A percentile compares a stretch with the other conserved stretches of the same genome.
Evolutionary conservation across 2,329 filamentous ascomycete genomes (phyloP).

Genomic region (Fusarium fujikuroi): DNA sequence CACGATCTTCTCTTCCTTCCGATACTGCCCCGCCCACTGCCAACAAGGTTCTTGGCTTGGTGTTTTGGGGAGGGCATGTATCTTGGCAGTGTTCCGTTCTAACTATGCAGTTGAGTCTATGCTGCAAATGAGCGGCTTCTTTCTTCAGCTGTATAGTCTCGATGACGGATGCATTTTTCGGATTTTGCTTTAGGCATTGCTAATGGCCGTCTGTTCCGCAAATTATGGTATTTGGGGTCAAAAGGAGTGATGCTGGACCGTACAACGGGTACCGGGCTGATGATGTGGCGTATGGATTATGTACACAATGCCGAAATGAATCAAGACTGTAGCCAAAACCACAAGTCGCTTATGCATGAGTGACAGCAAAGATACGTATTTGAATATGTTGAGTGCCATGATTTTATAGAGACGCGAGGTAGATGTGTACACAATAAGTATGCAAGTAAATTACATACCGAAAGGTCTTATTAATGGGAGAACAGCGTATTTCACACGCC

Average conservation of each 20-base stretch:
- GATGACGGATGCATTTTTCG: conserved; percentile 33
- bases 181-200: conserved; percentile 33
- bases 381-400: not conserved
- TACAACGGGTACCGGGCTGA: conserved; percentile 34
- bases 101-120: conserved; percentile 12
- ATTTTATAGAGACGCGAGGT: not conserved
- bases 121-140: conserved; percentile 3
- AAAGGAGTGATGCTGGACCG: conserved; percentile 37
- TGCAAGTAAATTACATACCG: conserved; percentile 33
- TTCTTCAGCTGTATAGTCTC: conserved; percentile 3
- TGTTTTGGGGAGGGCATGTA: conserved; percentile 16
- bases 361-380: not conserved
- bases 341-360: not conserved
- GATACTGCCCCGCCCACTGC: conserved; percentile 6
- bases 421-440: conserved; percentile 9
- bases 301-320: conserved; percentile 47
- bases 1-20: conserved; percentile 5
- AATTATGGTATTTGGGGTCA: conserved; percentile 30
- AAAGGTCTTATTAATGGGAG: conserved; percentile 33
- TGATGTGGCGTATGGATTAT: conserved; percentile 44
- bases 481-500: conserved; percentile 13
- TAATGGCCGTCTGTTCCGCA: conserved; percentile 25
- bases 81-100: conserved; percentile 13
- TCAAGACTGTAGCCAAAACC: conserved; percentile 33
- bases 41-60: conserved; percentile 14